Evolutionary conservation across 2,329 filamentous ascomycete species (phyloP).

Genomic region (Penicillium polonicum): DNA sequence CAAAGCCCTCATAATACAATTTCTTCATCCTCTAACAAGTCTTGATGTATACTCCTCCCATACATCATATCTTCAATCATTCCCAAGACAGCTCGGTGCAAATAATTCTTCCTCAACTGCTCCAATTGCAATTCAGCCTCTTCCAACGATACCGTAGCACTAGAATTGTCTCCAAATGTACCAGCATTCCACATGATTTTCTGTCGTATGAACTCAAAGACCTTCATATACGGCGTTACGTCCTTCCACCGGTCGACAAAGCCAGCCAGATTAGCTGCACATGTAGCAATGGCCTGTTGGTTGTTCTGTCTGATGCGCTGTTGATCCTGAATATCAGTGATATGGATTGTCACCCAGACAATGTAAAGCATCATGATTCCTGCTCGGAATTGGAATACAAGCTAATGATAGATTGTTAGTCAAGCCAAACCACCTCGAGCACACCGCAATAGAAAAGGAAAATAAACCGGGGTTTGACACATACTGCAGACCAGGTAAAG

Average conservation of each 20-base stretch:
- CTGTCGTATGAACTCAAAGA: slow-evolving; percentile 23
- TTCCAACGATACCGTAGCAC: slow-evolving; percentile 1
- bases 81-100: slow-evolving; percentile 25
- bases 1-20: not conserved
- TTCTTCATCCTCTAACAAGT: slow-evolving; percentile 1
- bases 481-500: slow-evolving; percentile 32
- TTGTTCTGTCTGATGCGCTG: slow-evolving; percentile 10
- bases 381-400: slow-evolving; percentile 30
- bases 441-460: not conserved
- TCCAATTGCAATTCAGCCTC: slow-evolving; percentile 20
- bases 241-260: slow-evolving; percentile 28
- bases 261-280: slow-evolving; percentile 20
- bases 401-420: slow-evolving; percentile 12
- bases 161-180: not conserved
- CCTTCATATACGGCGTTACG: slow-evolving; percentile 22
- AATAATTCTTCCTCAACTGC: slow-evolving; percentile 25
- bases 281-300: slow-evolving; percentile 23
- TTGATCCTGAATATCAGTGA: slow-evolving; percentile 5
- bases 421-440: not conserved
- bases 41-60: slow-evolving; percentile 10
- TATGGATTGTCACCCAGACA: slow-evolving; percentile 21
- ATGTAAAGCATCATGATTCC: slow-evolving; percentile 30
- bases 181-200: slow-evolving; percentile 6
- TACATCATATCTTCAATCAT: slow-evolving; percentile 33
- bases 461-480: not conserved